These are phyloP conservation scores for Punica granatum DNA, from an alignment of 345 rosid species.

Conservation along the genomic window DNA sequence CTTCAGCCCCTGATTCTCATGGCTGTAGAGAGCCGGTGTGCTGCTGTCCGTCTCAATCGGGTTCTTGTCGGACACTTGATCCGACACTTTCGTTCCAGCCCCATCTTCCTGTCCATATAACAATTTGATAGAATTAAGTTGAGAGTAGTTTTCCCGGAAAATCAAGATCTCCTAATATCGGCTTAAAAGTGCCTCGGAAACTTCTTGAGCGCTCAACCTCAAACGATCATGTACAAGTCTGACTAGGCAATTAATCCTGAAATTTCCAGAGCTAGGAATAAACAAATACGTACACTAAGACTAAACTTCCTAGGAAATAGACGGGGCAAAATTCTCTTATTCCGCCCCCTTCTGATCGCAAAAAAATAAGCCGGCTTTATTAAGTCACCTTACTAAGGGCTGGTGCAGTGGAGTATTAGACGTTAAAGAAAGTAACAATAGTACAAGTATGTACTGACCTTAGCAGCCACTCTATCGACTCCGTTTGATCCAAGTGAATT, in stretches of 20 bases:
- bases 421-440: too few species aligned
- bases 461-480: constrained; percentile 30
- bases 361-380: too few species aligned
- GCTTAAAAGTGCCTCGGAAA: background rate
- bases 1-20: constrained; percentile 27
- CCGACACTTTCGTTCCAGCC: constrained; percentile 32
- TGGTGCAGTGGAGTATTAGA: too few species aligned
- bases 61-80: constrained; percentile 42
- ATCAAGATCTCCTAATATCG: background rate
- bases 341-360: too few species aligned
- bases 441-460: constrained; percentile 31
- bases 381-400: too few species aligned
- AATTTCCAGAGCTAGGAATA: too few species aligned
- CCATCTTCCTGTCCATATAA: constrained; percentile 48
- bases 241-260: too few species aligned
- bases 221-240: too few species aligned
- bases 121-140: background rate
- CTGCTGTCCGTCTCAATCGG: constrained; percentile 72
- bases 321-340: too few species aligned
- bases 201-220: background rate
- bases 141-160: background rate
- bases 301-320: too few species aligned
- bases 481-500: constrained; percentile 72
- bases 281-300: too few species aligned
- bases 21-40: constrained; percentile 68